Percentiles rank a stretch among this genome's conserved stretches.
Conservation (phyloP, 2,329 filamentous ascomycete species). For the Colletotrichum sp. region DNA sequence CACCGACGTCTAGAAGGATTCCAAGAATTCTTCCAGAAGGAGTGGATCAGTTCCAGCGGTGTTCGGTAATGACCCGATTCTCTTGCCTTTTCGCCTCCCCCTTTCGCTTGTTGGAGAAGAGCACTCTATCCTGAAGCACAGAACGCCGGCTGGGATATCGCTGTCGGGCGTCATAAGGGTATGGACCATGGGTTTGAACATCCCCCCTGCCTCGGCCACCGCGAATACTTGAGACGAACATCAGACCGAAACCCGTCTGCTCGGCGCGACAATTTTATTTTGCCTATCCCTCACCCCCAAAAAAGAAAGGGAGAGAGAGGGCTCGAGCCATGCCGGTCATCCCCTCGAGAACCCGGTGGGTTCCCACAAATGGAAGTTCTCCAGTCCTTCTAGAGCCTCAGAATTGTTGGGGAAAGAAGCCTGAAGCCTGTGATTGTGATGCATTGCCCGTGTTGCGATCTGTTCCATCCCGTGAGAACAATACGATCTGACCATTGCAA, state of each 20-base stretch:
- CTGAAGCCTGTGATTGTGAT: neutral
- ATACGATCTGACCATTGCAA: neutral
- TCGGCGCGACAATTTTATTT: neutral
- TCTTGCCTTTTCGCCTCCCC: neutral
- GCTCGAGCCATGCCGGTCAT: neutral
- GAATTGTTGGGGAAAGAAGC: neutral
- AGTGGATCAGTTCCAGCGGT: neutral
- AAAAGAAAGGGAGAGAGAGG: neutral
- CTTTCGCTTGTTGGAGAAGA: neutral
- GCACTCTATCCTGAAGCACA: neutral
- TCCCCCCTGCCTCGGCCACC: neutral
- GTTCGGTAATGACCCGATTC: neutral
- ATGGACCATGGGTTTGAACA: neutral
- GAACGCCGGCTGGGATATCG: neutral
- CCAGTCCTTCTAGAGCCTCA: neutral
- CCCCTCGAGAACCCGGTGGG: neutral
- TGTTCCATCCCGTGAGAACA: neutral
- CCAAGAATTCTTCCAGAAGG: neutral
- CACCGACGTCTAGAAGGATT: neutral
- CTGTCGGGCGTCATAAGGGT: neutral
- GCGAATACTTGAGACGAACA: slow-evolving; percentile 9
- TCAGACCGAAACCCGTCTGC: slow-evolving; percentile 12
- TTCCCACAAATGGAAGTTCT: neutral
- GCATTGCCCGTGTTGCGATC: neutral
- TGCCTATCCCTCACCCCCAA: neutral